Conservation (phyloP, 2,329 filamentous ascomycete species). For the Helotiales sp. region DNA sequence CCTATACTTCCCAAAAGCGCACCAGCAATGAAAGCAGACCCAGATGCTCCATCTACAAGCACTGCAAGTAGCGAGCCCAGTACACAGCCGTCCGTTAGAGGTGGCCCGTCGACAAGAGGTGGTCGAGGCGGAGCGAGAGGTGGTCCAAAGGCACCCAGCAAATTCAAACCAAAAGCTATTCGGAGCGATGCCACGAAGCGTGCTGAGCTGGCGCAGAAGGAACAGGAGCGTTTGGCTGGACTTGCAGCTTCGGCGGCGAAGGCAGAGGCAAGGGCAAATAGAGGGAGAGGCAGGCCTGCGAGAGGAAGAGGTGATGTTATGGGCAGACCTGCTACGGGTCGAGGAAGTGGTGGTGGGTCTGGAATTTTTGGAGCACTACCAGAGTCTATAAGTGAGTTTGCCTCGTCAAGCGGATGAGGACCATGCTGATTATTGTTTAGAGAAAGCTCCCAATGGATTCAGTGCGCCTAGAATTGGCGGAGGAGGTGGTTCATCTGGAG, state of each 20-base stretch:
- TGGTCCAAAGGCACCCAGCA: slow-evolving; percentile 29
- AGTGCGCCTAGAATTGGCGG: slow-evolving; percentile 5
- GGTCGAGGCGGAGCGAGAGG: slow-evolving; percentile 25
- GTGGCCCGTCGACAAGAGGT: slow-evolving; percentile 23
- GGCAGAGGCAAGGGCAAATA: slow-evolving; percentile 26
- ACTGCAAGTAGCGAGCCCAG: background rate
- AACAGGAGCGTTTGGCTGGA: slow-evolving; percentile 22
- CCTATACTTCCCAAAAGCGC: background rate
- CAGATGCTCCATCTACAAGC: slow-evolving; percentile 13
- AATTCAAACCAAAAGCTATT: slow-evolving; percentile 43
- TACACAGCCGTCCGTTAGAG: slow-evolving; percentile 5
- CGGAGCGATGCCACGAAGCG: slow-evolving; percentile 37
- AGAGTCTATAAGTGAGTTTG: slow-evolving; percentile 35
- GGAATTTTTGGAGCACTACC: slow-evolving; percentile 35
- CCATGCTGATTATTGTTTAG: background rate
- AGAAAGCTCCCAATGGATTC: slow-evolving; percentile 14
- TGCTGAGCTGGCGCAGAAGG: slow-evolving; percentile 33
- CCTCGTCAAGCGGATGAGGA: background rate
- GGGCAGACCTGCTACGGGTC: slow-evolving; percentile 32
- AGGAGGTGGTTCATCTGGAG: slow-evolving; percentile 14
- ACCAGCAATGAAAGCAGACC: background rate
- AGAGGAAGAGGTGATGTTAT: slow-evolving; percentile 43
- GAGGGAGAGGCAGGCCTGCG: slow-evolving; percentile 32
- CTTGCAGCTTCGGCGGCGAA: slow-evolving; percentile 25
- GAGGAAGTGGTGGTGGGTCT: slow-evolving; percentile 17